Evolutionary conservation across 2,329 filamentous ascomycete species (phyloP), one percentile per base, ranked within the genome.

Genomic region (Arthroderma sp.): DNA sequence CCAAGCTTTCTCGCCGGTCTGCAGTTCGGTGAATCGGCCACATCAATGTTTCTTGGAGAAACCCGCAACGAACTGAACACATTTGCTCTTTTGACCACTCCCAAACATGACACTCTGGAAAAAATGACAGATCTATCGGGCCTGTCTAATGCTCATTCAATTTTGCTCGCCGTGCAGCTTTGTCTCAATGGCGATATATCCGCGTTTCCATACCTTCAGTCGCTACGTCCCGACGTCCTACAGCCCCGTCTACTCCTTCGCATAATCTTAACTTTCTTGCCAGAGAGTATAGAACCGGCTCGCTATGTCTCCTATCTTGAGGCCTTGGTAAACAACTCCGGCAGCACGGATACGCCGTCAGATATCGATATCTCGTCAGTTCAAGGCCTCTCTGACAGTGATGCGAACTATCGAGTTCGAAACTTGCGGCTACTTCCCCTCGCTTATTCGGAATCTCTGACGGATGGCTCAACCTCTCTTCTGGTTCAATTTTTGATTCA

Each of bases 181-280:
- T 75, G 75, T 48, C 68, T 69, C 46, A 67, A 70, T 49, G 68
- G 73, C 47, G 69, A 79, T 54, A 64, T 79, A 46, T 55, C 62
- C 39, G 63, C 65, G 22, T 62, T 81, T 28, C 70, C 70, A 49
- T 61, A 65, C 49, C 60, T 81, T 50, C 69, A 71, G 48, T 62
- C 69, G 37, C 60, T 64, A 40, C 69, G 70, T 42, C 65, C 65
- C 40, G 58, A 70, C 52, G 65, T 59, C 47, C 60, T 68, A 46
- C 65, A 79, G 40, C 59, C 72, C 5, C 71, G 73, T 48, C 66
- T 77, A 10, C 58, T 76, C 43, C 66, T 80, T 48, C 72, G 73
- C 48, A 74, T 81, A 42, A 60, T 80, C 43, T 63, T 81, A 49
- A 77, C 74, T 45, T 80, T 73, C 53, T 66, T 80, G n/a, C 77